Conservation (phyloP, 176 grass and related monocot genomes). For the Elaeis guineensis region DNA sequence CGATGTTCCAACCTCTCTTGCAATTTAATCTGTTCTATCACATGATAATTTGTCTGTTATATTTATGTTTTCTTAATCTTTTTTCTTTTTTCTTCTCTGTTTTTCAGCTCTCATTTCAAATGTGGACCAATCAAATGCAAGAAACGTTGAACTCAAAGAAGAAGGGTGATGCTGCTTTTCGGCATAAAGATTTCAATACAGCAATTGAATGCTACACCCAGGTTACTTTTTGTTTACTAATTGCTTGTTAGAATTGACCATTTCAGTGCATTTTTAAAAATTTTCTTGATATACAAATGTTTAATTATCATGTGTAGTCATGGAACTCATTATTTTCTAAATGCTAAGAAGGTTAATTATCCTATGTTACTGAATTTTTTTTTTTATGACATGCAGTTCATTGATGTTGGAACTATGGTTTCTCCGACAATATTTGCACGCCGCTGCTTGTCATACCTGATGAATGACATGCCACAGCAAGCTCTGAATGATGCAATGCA, state of each 20-base stretch:
- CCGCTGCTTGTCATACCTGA: constrained; percentile 84
- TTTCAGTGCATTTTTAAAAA: too few species aligned
- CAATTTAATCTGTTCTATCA: too few species aligned
- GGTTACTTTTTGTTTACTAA: constrained; percentile 32
- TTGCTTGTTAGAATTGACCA: background rate
- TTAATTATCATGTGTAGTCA: background rate
- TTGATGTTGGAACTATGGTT: constrained; percentile 91
- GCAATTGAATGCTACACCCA: constrained; percentile 94
- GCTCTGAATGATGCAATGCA: constrained; percentile 83
- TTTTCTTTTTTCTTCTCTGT: constrained; percentile 15
- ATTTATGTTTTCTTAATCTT: background rate
- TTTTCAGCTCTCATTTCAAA: constrained; percentile 87
- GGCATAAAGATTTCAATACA: constrained; percentile 82
- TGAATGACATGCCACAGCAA: constrained; percentile 65
- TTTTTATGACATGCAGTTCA: constrained; percentile 54
- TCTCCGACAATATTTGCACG: constrained; percentile 91
- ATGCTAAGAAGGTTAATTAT: too few species aligned
- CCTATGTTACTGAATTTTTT: background rate
- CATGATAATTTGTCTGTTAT: too few species aligned
- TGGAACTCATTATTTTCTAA: too few species aligned
- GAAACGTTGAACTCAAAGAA: constrained; percentile 95
- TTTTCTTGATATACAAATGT: constrained; percentile 1
- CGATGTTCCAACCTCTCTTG: too few species aligned
- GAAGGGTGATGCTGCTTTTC: constrained; percentile 95
- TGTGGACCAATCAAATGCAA: constrained; percentile 99